A percentile compares a stretch with the other conserved stretches of the same genome.
Conservation (phyloP, 805 yeast genomes). For the Hanseniaspora singularis region DNA sequence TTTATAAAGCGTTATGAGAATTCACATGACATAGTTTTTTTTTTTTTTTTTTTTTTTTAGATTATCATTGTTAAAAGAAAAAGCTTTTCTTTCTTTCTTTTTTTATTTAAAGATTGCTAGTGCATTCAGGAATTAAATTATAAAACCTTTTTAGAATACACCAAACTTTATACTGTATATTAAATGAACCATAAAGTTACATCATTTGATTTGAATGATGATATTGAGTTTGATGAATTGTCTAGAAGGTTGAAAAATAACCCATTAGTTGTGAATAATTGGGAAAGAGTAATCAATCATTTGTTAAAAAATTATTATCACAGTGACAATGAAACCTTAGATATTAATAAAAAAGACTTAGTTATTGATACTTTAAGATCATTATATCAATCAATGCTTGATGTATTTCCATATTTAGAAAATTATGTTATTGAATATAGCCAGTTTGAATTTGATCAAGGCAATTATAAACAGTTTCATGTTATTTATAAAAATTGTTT, state of each 20-base stretch:
- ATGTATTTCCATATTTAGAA: conserved; percentile 27
- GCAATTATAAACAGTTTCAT: conserved; percentile 23
- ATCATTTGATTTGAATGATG: background rate
- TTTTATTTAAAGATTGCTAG: no score
- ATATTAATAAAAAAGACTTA: background rate
- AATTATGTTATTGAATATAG: conserved; percentile 29
- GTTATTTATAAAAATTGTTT: conserved; percentile 23
- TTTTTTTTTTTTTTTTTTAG: no score
- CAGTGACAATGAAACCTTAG: conserved; percentile 17
- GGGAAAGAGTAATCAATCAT: conserved; percentile 27
- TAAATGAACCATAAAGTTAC: no score
- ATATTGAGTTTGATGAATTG: background rate
- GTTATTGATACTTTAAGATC: conserved; percentile 1
- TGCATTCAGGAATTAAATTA: no score
- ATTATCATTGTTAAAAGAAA: no score
- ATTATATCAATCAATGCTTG: conserved; percentile 25
- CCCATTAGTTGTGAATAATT: conserved; percentile 23
- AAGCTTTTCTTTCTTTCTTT: no score
- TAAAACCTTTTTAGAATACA: no score
- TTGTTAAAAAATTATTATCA: conserved; percentile 15
- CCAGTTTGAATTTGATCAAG: conserved; percentile 26
- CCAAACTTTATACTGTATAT: no score
- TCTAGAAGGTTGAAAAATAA: background rate
- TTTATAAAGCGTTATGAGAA: no score
- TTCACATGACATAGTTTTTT: no score